These are phyloP conservation scores for Aspergillus novoparasiticus DNA, from an alignment of 2,329 filamentous ascomycete species.

Conservation along the genomic window DNA sequence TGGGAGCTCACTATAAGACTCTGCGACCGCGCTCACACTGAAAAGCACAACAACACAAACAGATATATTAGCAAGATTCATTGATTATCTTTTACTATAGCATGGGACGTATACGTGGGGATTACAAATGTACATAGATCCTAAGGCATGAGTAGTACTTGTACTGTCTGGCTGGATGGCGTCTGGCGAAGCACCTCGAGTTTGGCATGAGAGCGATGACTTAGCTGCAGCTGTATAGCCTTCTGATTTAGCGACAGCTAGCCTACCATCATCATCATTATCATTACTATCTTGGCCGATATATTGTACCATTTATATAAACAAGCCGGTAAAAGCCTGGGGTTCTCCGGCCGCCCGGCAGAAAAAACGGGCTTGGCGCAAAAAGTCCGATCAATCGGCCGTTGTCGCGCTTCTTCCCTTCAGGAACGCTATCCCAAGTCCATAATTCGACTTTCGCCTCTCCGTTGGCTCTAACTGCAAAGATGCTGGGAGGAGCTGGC, in stretches of 20 bases:
- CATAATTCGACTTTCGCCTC: constrained; percentile 12
- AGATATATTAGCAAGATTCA: background rate
- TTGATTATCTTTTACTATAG: constrained; percentile 7
- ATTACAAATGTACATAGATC: constrained; percentile 38
- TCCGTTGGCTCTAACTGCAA: constrained; percentile 17
- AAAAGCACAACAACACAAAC: background rate
- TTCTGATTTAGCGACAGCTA: background rate
- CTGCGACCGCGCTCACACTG: background rate
- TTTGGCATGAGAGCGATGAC: background rate
- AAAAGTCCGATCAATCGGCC: constrained; percentile 12
- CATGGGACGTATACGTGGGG: constrained; percentile 23
- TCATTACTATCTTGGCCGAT: background rate
- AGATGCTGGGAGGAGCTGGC: constrained; percentile 61
- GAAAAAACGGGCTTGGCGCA: constrained; percentile 32
- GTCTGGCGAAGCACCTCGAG: constrained; percentile 29
- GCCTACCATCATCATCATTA: background rate
- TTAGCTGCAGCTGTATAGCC: background rate
- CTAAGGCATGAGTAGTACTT: constrained; percentile 22
- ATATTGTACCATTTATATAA: background rate
- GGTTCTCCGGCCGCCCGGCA: constrained; percentile 36
- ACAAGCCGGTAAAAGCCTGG: background rate
- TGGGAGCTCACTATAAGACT: background rate
- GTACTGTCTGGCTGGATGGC: constrained; percentile 27
- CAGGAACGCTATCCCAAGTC: background rate
- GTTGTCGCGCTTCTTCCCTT: constrained; percentile 11